Base-by-base conservation (phyloP, 2,329 filamentous ascomycete genomes). In the Teratosphaeria gauchensis region DNA sequence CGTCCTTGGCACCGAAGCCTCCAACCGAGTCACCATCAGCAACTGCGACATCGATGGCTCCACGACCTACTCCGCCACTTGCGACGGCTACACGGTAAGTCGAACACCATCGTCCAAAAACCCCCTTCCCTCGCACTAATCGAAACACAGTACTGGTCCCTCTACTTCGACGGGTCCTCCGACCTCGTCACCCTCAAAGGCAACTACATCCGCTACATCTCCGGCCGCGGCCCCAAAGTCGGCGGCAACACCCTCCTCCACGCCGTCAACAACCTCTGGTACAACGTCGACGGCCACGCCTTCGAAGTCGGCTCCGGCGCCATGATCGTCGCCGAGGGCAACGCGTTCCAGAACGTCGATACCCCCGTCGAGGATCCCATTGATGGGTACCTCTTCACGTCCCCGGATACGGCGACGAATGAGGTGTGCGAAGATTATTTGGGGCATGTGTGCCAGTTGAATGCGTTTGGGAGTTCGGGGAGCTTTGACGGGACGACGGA, bases 231-330 rank as follows among this genome's bases (percentile, higher is more conserved):
- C 12, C 83, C 82, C 64, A 84, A 84, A 74, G 74, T 85, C 24
- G 74, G 71, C 58, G 76, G 75, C 21, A 80, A 80, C 69, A 82
- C 82, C 57, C 76, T 83, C 52, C 73, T 85, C 56, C 83, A 85
- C 71, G 80, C 79, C 51, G 80, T 83, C 68, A 84, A 84, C 58
- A 85, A 84, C 77, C 83, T 81, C 77, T 84, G 77, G 74, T 76
- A 81, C 68, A 75, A 78, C 66, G 80, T 78, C 70, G 68, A 72
- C 21, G 79, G 79, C 54, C 83, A 85, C 71, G 79, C 81, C n/a
- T 84, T 85, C 68, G 83, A 83, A 62, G 69, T 68, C 57, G 72
- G 69, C 61, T 61, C 67, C 54, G 74, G 72, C 48, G 65, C 67
- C 56, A 66, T 73, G 63, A 76, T 82, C 51, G 73, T 84, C 24